Evolutionary conservation across 306 rosid species (phyloP).

Genomic region (Rosa multiflora): DNA sequence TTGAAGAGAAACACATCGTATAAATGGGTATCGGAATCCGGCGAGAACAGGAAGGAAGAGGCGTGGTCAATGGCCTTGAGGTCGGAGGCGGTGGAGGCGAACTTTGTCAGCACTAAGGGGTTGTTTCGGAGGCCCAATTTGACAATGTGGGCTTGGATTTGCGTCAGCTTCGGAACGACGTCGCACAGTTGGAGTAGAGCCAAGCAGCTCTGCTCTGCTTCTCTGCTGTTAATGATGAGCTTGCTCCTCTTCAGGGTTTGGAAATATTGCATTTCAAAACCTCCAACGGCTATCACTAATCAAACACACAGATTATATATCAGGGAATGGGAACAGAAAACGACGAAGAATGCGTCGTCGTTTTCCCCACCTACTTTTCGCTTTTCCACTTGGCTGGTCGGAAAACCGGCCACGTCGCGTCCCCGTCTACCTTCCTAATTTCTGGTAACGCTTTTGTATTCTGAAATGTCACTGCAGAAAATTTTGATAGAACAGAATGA

Average conservation of each 20-base stretch:
- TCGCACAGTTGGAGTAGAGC: slow-evolving; percentile 52
- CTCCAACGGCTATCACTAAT: not conserved
- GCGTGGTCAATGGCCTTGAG: slow-evolving; percentile 56
- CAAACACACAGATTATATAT: not conserved
- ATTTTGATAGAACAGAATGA: slow-evolving; percentile 28
- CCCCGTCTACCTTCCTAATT: slow-evolving; percentile 8
- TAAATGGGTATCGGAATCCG: slow-evolving; percentile 32
- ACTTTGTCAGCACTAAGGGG: slow-evolving; percentile 81
- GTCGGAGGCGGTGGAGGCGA: slow-evolving; percentile 60
- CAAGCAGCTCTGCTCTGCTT: slow-evolving; percentile 69
- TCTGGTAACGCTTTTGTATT: not conserved
- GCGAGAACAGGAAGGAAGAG: slow-evolving; percentile 54
- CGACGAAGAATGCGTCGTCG: not conserved
- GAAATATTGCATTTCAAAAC: slow-evolving; percentile 21
- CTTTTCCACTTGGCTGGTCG: slow-evolving; percentile 36
- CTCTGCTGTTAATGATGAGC: slow-evolving; percentile 32
- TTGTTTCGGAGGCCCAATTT: slow-evolving; percentile 69
- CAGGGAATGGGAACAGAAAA: not conserved
- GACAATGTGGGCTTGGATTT: slow-evolving; percentile 60
- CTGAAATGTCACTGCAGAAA: not conserved
- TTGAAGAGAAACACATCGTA: slow-evolving; percentile 76
- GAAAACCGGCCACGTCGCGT: slow-evolving; percentile 50
- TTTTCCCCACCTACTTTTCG: not conserved
- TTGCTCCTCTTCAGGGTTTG: slow-evolving; percentile 9
- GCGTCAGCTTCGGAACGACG: slow-evolving; percentile 40